These are phyloP conservation scores for Aspergillus fischeri DNA, from an alignment of 2,329 filamentous ascomycete species.

Conservation along the genomic window DNA sequence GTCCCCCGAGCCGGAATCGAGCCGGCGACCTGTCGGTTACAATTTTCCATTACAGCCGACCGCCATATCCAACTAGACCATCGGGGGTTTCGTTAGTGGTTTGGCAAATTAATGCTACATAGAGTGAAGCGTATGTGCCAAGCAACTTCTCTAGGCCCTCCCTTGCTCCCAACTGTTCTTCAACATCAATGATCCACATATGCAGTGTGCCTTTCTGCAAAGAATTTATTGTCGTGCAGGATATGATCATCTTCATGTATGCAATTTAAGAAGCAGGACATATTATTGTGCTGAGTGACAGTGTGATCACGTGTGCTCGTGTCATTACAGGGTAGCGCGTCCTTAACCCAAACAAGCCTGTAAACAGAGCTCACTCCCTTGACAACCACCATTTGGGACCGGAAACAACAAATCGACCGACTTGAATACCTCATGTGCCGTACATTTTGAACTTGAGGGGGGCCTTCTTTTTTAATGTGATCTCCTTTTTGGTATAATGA, in stretches of 20 bases:
- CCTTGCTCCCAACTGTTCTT: background rate
- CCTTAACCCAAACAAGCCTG: slow-evolving; percentile 19
- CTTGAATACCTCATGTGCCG: background rate
- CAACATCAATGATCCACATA: background rate
- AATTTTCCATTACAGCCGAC: background rate
- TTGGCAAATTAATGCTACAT: fast-evolving
- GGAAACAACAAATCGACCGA: background rate
- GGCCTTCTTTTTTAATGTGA: background rate
- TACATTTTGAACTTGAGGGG: background rate
- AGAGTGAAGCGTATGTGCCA: too few relatives aligned
- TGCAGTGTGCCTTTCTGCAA: background rate
- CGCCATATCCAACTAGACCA: background rate
- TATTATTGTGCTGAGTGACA: background rate
- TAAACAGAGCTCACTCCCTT: slow-evolving; percentile 15
- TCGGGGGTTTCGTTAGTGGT: background rate
- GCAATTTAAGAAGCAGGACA: background rate
- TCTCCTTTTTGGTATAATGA: slow-evolving; percentile 15
- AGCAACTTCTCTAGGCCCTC: too few relatives aligned
- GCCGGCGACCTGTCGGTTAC: background rate
- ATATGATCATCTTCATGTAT: background rate
- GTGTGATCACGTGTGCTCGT: slow-evolving; percentile 10
- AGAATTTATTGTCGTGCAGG: background rate
- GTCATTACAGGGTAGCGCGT: slow-evolving; percentile 16
- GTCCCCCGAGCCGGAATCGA: background rate
- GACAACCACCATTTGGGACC: background rate